phyloP scores from a whole-genome alignment of 2,329 filamentous ascomycete genomes.

The Nigrospora osmanthi region DNA sequence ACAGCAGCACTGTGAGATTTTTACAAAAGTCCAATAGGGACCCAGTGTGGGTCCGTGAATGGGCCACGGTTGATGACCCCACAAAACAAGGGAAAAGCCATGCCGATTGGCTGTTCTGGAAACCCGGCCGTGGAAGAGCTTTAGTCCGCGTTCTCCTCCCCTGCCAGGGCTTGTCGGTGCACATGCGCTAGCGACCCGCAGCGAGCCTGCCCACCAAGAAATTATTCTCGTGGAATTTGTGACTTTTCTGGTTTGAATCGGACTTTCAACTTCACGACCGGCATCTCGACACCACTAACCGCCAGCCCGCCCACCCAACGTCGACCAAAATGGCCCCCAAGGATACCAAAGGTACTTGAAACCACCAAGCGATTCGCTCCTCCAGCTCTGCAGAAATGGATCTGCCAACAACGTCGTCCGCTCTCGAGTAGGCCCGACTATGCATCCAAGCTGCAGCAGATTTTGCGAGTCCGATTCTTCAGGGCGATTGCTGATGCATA shows the following conservation, averaged over 20 bases:
- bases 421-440: slow-evolving; percentile 16
- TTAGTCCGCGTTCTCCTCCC: too few species aligned
- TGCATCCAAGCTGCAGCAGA: slow-evolving; percentile 64
- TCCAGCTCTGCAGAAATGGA: slow-evolving; percentile 3
- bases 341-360: slow-evolving; percentile 40
- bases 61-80: too few species aligned
- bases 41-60: too few species aligned
- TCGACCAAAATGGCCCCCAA: slow-evolving; percentile 29
- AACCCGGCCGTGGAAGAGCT: too few species aligned
- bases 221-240: too few species aligned
- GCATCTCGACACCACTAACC: slow-evolving; percentile 2
- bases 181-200: too few species aligned
- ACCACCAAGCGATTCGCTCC: neutral
- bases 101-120: too few species aligned
- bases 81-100: too few species aligned
- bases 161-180: too few species aligned
- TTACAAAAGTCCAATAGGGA: too few species aligned
- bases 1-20: too few species aligned
- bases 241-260: neutral
- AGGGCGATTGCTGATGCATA: slow-evolving; percentile 66
- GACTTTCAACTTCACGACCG: neutral
- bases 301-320: slow-evolving; percentile 11
- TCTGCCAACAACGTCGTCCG: slow-evolving; percentile 4
- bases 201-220: too few species aligned
- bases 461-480: slow-evolving; percentile 61